A percentile compares a stretch with the other conserved stretches of the same genome.
phyloP scores from a whole-genome alignment of 192 early-diverging fungal genomes.

The Tieghemiomyces parasiticus region DNA sequence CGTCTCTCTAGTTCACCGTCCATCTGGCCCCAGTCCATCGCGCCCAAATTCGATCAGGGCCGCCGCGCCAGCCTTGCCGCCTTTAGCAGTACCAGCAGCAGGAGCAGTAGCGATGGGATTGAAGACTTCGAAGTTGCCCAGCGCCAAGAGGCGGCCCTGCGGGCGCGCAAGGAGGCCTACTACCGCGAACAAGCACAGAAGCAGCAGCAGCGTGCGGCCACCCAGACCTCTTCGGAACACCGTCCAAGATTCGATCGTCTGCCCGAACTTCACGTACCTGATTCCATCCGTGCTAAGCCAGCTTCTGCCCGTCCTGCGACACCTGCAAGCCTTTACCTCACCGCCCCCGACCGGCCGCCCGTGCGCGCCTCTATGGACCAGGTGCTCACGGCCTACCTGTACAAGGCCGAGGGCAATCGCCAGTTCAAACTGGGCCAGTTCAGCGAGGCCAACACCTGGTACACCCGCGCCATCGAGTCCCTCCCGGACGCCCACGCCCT shows the following conservation, averaged over 20 bases:
- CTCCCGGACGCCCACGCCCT: conserved; percentile 47
- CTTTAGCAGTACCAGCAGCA: no score
- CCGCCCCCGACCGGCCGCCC: conserved; percentile 7
- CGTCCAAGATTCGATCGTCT: not conserved
- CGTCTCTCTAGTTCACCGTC: not conserved
- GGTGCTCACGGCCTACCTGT: conserved; percentile 19
- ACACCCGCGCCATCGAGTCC: conserved; percentile 44
- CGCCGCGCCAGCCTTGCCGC: not conserved
- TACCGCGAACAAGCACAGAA: not conserved
- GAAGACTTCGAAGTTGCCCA: not conserved
- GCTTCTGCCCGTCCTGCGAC: conserved; percentile 19
- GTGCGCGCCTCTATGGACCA: conserved; percentile 26
- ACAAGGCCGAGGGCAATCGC: conserved; percentile 59
- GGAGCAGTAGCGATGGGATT: not conserved
- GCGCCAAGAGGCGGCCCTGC: not conserved
- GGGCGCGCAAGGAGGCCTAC: conserved; percentile 5
- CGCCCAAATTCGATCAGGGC: not conserved
- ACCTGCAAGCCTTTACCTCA: not conserved
- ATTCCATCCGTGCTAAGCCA: not conserved
- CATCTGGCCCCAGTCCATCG: no score
- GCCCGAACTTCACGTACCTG: conserved; percentile 6
- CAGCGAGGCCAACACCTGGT: conserved; percentile 56
- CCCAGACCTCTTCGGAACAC: conserved; percentile 3
- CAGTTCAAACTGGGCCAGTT: conserved; percentile 84
- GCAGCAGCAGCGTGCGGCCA: conserved; percentile 2